Conservation (phyloP, 2,329 filamentous ascomycete genomes). For the Ambrosiella cleistominuta region DNA sequence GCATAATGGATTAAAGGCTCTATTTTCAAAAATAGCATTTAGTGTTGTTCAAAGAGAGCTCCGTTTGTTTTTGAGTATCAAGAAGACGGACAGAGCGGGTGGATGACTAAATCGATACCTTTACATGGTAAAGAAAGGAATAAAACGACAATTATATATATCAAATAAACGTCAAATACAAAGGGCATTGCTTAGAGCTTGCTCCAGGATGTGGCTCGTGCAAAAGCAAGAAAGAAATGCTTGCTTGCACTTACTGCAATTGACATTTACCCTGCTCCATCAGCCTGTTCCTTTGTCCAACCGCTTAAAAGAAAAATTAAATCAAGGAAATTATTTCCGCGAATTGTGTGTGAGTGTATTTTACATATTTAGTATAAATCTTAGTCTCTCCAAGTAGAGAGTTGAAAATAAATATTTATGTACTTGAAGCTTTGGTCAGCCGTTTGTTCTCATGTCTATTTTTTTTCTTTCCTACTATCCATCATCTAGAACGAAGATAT, state of each 20-base stretch:
- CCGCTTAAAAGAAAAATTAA: neutral
- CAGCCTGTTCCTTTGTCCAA: neutral
- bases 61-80: too few species aligned
- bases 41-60: too few species aligned
- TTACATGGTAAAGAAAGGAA: neutral
- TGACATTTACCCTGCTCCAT: neutral
- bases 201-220: neutral
- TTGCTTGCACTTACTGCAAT: neutral
- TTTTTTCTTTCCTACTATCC: neutral
- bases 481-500: neutral
- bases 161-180: neutral
- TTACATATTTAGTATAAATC: neutral
- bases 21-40: too few species aligned
- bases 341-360: neutral
- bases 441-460: neutral
- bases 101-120: neutral
- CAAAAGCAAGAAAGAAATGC: neutral
- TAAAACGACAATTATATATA: neutral
- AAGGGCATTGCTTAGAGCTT: neutral
- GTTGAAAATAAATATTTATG: neutral
- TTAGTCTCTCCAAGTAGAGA: neutral
- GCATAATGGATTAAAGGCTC: too few species aligned
- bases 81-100: too few species aligned
- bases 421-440: neutral
- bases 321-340: neutral